Evolutionary conservation across 2,329 filamentous ascomycete species (phyloP).

Genomic region (Colletotrichum salicis): DNA sequence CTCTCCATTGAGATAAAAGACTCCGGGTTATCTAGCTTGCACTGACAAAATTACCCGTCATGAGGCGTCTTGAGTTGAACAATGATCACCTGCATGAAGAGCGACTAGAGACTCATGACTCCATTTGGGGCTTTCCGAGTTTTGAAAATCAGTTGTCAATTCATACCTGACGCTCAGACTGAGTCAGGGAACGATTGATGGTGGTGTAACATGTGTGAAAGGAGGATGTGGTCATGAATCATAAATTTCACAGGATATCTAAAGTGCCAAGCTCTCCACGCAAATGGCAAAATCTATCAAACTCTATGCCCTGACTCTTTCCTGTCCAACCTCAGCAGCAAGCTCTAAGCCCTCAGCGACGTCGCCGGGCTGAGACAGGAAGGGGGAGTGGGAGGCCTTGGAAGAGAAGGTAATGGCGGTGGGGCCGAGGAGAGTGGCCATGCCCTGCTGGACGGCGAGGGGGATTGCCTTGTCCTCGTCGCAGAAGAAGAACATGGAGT

Average conservation of each 20-base stretch:
- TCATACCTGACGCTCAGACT: neutral
- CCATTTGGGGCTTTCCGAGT: neutral
- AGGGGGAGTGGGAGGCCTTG: constrained; percentile 29
- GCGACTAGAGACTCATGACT: no score
- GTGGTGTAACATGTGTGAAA: neutral
- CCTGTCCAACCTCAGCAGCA: constrained; percentile 17
- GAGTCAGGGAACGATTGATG: neutral
- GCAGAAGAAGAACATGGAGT: constrained; percentile 41
- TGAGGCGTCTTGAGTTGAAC: no score
- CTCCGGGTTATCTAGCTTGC: no score
- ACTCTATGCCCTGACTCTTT: constrained; percentile 15
- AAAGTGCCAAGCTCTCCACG: neutral
- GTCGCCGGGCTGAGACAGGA: constrained; percentile 13
- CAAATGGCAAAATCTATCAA: neutral
- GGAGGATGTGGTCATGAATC: constrained; percentile 1
- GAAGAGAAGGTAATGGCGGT: constrained; percentile 13
- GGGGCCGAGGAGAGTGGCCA: constrained; percentile 37
- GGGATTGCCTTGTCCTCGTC: constrained; percentile 40
- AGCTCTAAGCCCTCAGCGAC: constrained; percentile 13
- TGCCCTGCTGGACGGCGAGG: constrained; percentile 35
- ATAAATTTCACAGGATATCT: neutral
- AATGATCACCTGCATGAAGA: no score
- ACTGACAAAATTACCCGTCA: no score
- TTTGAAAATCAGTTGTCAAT: neutral
- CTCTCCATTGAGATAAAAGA: no score